Percentiles rank a stretch among this genome's conserved stretches.
phyloP scores from a whole-genome alignment of 108 stramenopile species.

The Fistulifera pelliculosa region DNA sequence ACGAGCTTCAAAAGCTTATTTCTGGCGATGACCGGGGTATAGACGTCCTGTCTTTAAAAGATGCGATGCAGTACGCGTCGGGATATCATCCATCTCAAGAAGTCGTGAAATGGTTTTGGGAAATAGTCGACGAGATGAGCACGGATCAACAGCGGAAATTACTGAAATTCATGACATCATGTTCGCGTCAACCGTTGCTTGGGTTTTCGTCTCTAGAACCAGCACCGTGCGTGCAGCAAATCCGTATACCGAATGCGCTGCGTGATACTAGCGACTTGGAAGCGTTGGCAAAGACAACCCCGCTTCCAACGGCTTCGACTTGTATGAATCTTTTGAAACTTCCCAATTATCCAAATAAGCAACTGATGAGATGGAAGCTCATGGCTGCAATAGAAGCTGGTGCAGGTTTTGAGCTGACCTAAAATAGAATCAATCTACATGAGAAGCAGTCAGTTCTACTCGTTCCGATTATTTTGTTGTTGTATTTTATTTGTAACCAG shows the following conservation, averaged over 20 bases:
- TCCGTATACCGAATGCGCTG: constrained; percentile 33
- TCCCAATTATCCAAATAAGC: constrained; percentile 83
- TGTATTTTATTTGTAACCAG: too few relatives aligned
- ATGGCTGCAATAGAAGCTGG: constrained; percentile 91
- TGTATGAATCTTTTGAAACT: constrained; percentile 98
- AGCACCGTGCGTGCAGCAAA: constrained; percentile 85
- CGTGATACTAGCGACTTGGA: constrained; percentile 1
- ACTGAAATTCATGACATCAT: constrained; percentile 92
- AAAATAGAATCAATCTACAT: too few relatives aligned
- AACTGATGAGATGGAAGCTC: constrained; percentile 83
- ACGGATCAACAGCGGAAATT: constrained; percentile 85
- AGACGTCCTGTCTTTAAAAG: constrained; percentile 78
- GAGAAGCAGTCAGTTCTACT: too few relatives aligned
- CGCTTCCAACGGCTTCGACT: constrained; percentile 87
- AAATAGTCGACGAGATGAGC: constrained; percentile 77
- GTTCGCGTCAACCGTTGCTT: constrained; percentile 89
- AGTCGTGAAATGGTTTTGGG: constrained; percentile 82
- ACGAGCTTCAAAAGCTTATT: constrained; percentile 94
- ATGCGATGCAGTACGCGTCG: constrained; percentile 74
- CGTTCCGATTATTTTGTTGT: too few relatives aligned
- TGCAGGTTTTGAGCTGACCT: constrained; percentile 95
- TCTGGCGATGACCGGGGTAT: constrained; percentile 91
- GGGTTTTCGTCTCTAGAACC: constrained; percentile 89
- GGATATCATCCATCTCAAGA: constrained; percentile 95
- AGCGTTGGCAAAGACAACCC: constrained; percentile 35